A percentile compares a stretch with the other conserved stretches of the same genome.
Evolutionary conservation across 805 yeast genomes (phyloP).

Genomic region (Brettanomyces bruxellensis): DNA sequence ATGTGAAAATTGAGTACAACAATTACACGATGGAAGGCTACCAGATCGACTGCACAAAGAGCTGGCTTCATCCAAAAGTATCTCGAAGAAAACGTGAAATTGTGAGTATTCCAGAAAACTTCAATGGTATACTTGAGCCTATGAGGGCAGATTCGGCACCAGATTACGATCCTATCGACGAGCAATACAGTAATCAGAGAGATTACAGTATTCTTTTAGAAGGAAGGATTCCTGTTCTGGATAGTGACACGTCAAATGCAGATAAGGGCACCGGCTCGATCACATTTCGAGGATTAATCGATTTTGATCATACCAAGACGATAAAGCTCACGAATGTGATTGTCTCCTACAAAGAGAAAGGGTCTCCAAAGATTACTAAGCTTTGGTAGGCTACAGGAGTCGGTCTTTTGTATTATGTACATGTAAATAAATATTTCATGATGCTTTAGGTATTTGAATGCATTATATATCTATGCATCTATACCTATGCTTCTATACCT

Average conservation of each 20-base stretch:
- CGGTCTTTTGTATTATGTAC: not conserved
- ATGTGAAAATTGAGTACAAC: constrained; percentile 22
- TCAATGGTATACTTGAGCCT: constrained; percentile 25
- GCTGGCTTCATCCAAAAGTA: constrained; percentile 20
- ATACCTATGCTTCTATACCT: too few relatives aligned
- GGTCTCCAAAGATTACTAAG: constrained; percentile 19
- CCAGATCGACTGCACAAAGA: constrained; percentile 21
- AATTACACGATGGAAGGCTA: constrained; percentile 23
- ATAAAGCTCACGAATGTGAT: constrained; percentile 20
- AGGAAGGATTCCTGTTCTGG: constrained; percentile 20
- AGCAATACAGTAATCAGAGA: constrained; percentile 16
- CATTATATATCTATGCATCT: too few relatives aligned
- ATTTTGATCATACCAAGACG: constrained; percentile 28
- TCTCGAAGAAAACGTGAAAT: constrained; percentile 17
- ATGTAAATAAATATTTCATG: not conserved
- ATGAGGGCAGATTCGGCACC: constrained; percentile 13
- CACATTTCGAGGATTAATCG: constrained; percentile 24
- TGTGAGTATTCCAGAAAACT: constrained; percentile 16
- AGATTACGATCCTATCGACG: constrained; percentile 18
- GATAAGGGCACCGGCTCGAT: constrained; percentile 23
- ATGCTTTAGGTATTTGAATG: too few relatives aligned
- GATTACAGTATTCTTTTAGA: constrained; percentile 24
- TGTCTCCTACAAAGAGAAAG: constrained; percentile 19
- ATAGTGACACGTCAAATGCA: constrained; percentile 9
- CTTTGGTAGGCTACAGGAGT: constrained; percentile 17